Evolutionary conservation across 2,329 filamentous ascomycete genomes (phyloP), one percentile per base, ranked within the genome.

Genomic region (Pseudopithomyces maydicus): DNA sequence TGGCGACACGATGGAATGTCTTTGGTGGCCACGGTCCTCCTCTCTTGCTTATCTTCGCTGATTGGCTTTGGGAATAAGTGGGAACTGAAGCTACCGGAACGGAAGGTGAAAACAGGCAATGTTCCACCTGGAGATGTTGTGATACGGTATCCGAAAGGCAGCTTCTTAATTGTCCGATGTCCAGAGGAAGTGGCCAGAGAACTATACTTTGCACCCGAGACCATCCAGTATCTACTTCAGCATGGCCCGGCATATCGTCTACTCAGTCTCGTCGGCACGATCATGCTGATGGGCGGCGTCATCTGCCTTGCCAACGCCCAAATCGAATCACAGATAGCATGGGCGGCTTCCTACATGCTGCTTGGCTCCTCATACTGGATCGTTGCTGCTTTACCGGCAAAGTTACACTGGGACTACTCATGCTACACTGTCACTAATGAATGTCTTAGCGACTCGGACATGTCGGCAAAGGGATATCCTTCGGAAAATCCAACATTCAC

Each of bases 211-310:
- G 80, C 81, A 3, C 81, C 80, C 0, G 81, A 82, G 62, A 74
- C 77, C 44, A 81, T 83, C 53, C 67, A 79, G 11, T 84, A 84
- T 61, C 61, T 74, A 15, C 63, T 83, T 20, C 65, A 73, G 29
- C 68, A 76, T 54, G 74, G 73, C 0, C 69, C 74, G 2, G 67
- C 73, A 4, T 82, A 82, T 59, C 73, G 81, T 22, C 66, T 81
- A 8, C 71, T 83, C 12, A 80, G 80, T n/a, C 67, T 84, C 20
- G 61, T 81, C 2, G 81, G 80, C 58, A 83, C 81, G 6, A 69
- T 82, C 44, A 74, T 83, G 69, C 77, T 84, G 47, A 83, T 84
- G 81, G 74, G 80, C 36, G 81, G 81, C 12, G 80, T 84, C 60
- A 80, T 84, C 41, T 77, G 75, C 41, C 76, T 84, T 2, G 81